phyloP scores from a whole-genome alignment of 345 rosid genomes.

The Salix brachista region DNA sequence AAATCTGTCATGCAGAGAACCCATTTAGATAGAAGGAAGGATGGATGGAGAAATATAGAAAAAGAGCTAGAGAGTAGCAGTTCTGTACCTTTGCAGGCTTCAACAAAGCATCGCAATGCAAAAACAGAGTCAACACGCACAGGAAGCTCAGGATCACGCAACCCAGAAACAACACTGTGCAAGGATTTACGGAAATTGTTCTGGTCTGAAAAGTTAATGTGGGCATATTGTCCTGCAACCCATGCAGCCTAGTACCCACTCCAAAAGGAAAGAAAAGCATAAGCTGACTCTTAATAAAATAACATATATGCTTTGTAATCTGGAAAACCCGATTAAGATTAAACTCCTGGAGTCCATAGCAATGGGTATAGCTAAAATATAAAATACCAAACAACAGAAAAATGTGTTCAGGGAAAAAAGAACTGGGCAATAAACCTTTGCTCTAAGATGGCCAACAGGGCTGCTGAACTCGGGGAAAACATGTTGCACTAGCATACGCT shows the following conservation, averaged over 20 bases:
- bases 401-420: neutral
- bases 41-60: neutral
- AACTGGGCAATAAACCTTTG: slow-evolving; percentile 57
- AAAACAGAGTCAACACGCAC: slow-evolving; percentile 98
- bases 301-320: neutral
- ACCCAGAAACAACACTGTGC: slow-evolving; percentile 81
- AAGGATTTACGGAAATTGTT: slow-evolving; percentile 77
- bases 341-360: neutral
- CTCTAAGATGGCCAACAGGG: slow-evolving; percentile 94
- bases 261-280: neutral
- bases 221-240: slow-evolving; percentile 98
- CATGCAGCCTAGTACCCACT: slow-evolving; percentile 73
- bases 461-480: slow-evolving; percentile 96
- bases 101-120: slow-evolving; percentile 90
- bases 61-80: neutral
- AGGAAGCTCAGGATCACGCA: slow-evolving; percentile 94
- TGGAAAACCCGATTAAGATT: neutral
- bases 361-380: neutral
- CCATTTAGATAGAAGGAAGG: neutral
- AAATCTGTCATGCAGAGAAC: slow-evolving; percentile 49
- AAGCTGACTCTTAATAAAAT: neutral
- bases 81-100: slow-evolving; percentile 75
- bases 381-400: slow-evolving; percentile 6
- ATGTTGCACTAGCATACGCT: slow-evolving; percentile 91
- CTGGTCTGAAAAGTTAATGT: slow-evolving; percentile 73